Percentiles rank a stretch among this genome's conserved stretches.
Conservation (phyloP, 768 basidiomycete species). For the Calocera cornea region DNA sequence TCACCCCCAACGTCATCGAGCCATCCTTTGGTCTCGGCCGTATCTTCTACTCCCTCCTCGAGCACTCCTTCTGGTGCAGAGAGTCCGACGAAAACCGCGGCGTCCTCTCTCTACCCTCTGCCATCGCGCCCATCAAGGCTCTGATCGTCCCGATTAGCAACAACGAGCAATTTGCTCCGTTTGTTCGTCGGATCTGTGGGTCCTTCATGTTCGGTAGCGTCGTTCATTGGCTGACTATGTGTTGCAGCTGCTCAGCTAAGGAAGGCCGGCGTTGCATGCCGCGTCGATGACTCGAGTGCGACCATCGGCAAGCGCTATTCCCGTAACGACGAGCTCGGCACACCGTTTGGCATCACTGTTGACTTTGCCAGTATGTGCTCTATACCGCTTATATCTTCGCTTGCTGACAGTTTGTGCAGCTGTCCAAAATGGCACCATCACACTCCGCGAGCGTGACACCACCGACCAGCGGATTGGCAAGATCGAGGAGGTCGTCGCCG, state of each 20-base stretch:
- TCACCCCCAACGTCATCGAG: constrained; percentile 94
- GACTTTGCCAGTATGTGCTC: constrained; percentile 72
- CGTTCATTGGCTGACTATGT: background rate
- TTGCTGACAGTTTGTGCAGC: constrained; percentile 38
- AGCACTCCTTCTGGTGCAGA: constrained; percentile 92
- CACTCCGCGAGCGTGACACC: constrained; percentile 88
- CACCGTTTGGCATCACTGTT: constrained; percentile 89
- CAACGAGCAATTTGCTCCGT: constrained; percentile 67
- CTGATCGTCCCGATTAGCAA: constrained; percentile 89
- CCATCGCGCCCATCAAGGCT: constrained; percentile 91
- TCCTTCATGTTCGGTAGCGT: constrained; percentile 20
- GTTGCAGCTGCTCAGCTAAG: constrained; percentile 68
- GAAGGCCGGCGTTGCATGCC: constrained; percentile 73
- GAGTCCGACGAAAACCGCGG: constrained; percentile 83
- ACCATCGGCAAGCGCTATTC: constrained; percentile 96
- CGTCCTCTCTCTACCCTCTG: constrained; percentile 75
- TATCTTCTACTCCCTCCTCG: constrained; percentile 83
- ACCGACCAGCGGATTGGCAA: constrained; percentile 82
- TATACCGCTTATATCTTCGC: background rate
- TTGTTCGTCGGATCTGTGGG: constrained; percentile 83
- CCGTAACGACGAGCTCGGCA: constrained; percentile 95
- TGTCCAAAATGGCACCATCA: constrained; percentile 83
- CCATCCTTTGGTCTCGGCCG: constrained; percentile 97
- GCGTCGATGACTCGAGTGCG: constrained; percentile 90
- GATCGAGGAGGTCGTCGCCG: constrained; percentile 75